Base-by-base conservation (phyloP, 257 asterid genomes). In the Gardenia jasminoides region DNA sequence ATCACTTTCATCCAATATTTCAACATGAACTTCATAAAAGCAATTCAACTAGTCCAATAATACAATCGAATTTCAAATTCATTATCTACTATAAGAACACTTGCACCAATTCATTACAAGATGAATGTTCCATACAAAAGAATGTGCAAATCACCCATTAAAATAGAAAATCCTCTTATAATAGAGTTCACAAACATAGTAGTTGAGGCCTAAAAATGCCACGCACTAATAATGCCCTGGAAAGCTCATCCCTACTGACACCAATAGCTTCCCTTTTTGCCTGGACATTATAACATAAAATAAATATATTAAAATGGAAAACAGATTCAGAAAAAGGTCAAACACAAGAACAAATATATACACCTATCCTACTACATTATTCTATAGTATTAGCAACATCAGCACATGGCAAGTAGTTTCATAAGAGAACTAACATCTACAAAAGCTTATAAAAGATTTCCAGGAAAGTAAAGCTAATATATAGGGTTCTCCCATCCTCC, bases 211-310 rank as follows among this genome's bases (percentile, higher is more conserved):
- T 15, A 70, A 75, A 78, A 72, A 30, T 84, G 77, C 67, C 43
- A 82, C 96, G 82, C 86, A 96, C 99, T 98, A 90, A 90, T 81
- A 96, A 88, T 78, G 96, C 97, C 87, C 83, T 85, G 75, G 99
- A 91, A 69, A 93, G 96, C 83, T 91, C 94, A 85, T 85, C 97
- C 79, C 84, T 92, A 85, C 86, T 88, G 82, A 85, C 84, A 76
- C 76, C 94, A 77, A 83, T 90, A 79, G 89, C 96, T 80, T 88
- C 94, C 58, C 85, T 91, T 71, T 87, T 89, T 41, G 88, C 89
- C 99, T 95, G 87, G n/a, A n/a, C n/a, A n/a, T n/a, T 79, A 84
- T 47, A 81, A 72, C 75, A n/a, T n/a, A 31, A 72, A 73, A 79
- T 85, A 67, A 71, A 82, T 67, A 79, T 82, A 83, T 62, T n/a